Conservation (phyloP, 2,329 filamentous ascomycete species). For the Claviceps arundinis region DNA sequence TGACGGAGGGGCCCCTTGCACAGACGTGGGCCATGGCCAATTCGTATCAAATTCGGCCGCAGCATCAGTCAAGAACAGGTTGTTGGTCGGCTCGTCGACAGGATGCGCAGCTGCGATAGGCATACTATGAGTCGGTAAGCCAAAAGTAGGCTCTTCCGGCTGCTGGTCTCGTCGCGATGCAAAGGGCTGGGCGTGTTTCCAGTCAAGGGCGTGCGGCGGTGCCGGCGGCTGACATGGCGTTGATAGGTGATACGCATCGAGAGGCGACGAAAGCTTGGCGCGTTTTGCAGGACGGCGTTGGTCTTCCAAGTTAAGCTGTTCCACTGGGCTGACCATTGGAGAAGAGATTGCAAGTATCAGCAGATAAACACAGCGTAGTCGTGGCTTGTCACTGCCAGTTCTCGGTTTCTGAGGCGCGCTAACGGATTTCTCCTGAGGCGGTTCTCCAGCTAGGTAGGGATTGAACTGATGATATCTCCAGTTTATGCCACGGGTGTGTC, state of each 20-base stretch:
- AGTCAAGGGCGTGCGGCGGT: neutral
- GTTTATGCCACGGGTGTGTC: no score
- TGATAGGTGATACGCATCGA: neutral
- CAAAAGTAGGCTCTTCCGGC: neutral
- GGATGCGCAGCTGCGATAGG: neutral
- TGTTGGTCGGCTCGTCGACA: neutral
- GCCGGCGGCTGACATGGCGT: neutral
- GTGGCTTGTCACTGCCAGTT: no score
- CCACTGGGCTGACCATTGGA: conserved; percentile 8
- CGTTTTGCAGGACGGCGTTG: conserved; percentile 11
- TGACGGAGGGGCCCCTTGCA: neutral
- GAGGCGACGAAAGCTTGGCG: conserved; percentile 7
- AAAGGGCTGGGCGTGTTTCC: neutral
- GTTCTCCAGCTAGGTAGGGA: no score
- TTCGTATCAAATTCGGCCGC: conserved; percentile 1
- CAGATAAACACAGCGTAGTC: neutral
- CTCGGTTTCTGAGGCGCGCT: no score
- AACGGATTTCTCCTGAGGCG: no score
- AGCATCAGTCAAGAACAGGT: neutral
- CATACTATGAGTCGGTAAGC: neutral
- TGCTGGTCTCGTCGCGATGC: neutral
- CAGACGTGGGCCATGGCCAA: conserved; percentile 6
- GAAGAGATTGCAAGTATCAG: neutral
- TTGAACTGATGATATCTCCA: no score
- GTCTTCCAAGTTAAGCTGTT: conserved; percentile 1